Evolutionary conservation across 805 yeast species (phyloP), one percentile per base, ranked within the genome.

Genomic region (Nakazawaea peltata): DNA sequence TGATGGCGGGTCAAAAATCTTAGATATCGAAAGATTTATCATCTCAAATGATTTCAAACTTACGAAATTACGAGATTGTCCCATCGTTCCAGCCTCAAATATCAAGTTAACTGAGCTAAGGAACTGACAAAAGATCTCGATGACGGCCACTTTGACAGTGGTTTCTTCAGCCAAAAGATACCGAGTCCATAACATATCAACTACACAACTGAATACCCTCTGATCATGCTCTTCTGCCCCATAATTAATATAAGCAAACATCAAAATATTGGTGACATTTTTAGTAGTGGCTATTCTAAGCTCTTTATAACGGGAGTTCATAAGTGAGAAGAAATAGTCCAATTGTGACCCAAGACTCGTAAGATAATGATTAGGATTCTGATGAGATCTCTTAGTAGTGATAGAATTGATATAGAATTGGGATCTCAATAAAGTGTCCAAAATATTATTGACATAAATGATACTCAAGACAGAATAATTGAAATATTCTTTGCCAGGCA

Each of bases 401-500:
- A 54, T 40, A 3, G 50, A 39, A 2, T 46, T 17, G 9, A 52
- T 33, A 36, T 38, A 57, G 31, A 49, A 49, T 33, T 57, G 62
- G 1, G 62, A 53, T 38, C 51, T 57, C 21, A 59, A 44, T 23
- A 59, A 34, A 1, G 53, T 46, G 2, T 44, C 44, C 16, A 49
- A 35, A 10, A 53, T 45, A 28, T 53, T 56, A 36, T 49, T 48
- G 1, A 58, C 41, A 40, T 54, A 49, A 9, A 49, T 34, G 1
- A 59, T 45, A 17, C 59, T 48, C 19, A 51, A 30, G 2, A 57
- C 17, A 11, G 65, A 60, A 36, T 52, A 59, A 0, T 47, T 45
- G 38, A 47, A 56, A 11, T 29, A 36, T 19, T 39, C 47, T 22
- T 38, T 41, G 26, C 21, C 38, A 4, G 21, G 2, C 3, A 28